Percentiles rank a stretch among this genome's conserved stretches.
Conservation (phyloP, 2,329 filamentous ascomycete genomes). For the Raffaelea ambrosiae region DNA sequence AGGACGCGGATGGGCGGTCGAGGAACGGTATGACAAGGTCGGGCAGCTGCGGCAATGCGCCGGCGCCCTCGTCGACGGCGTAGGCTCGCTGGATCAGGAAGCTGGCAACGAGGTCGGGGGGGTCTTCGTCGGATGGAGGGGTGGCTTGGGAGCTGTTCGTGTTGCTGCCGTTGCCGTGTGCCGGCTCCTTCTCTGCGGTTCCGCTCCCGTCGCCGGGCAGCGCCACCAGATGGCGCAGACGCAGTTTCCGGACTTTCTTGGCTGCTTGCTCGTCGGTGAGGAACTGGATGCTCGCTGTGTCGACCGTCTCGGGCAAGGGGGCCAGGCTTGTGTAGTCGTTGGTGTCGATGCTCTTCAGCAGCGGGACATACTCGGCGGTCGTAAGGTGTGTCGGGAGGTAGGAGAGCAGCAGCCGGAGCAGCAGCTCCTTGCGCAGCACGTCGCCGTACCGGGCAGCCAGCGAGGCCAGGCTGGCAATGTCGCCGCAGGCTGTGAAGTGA, state of each 20-base stretch:
- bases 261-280: constrained; percentile 55
- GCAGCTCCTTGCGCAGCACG: constrained; percentile 53
- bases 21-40: constrained; percentile 63
- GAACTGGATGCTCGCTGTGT: constrained; percentile 45
- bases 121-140: constrained; percentile 17
- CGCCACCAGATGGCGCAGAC: constrained; percentile 48
- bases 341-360: constrained; percentile 49
- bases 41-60: constrained; percentile 60
- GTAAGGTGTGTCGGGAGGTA: constrained; percentile 65
- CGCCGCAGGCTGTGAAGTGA: constrained; percentile 56
- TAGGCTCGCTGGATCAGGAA: constrained; percentile 63
- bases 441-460: constrained; percentile 49
- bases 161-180: constrained; percentile 33
- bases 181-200: too few species aligned
- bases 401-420: constrained; percentile 66
- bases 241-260: constrained; percentile 56
- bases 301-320: constrained; percentile 33
- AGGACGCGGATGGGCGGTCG: constrained; percentile 37
- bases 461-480: constrained; percentile 53
- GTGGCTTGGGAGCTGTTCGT: constrained; percentile 39
- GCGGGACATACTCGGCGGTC: constrained; percentile 52
- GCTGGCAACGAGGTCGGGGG: constrained; percentile 27
- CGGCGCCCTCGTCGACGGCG: constrained; percentile 62
- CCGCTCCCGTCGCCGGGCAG: constrained; percentile 17
- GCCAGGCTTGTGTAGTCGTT: constrained; percentile 28